These are phyloP conservation scores for Avena atlantica DNA, from an alignment of 176 grass and related monocot genomes.

Conservation along the genomic window DNA sequence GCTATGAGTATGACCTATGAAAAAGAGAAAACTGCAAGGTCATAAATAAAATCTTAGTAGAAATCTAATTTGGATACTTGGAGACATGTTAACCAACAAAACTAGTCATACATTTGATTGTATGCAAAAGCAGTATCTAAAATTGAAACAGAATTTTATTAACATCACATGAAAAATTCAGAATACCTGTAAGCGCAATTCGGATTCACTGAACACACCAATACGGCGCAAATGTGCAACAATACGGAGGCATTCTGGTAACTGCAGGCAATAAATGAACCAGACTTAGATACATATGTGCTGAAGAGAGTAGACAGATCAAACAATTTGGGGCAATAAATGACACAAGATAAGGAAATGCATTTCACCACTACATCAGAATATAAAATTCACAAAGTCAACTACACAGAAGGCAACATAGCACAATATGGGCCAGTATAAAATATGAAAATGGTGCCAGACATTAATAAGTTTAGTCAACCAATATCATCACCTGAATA, in stretches of 20 bases:
- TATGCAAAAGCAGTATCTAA: slow-evolving; percentile 5
- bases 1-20: slow-evolving; percentile 1
- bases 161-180: slow-evolving; percentile 9
- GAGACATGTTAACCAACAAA: slow-evolving; percentile 14
- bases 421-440: not conserved
- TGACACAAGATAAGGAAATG: slow-evolving; percentile 15
- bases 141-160: slow-evolving; percentile 5
- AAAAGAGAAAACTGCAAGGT: slow-evolving; percentile 26
- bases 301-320: not conserved
- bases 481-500: slow-evolving; percentile 70
- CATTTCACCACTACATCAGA: not conserved
- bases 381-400: not conserved
- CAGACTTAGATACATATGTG: slow-evolving; percentile 11
- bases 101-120: not conserved
- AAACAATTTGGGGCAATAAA: not conserved
- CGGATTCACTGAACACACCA: slow-evolving; percentile 89
- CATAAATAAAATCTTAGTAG: not conserved
- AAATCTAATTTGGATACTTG: not conserved
- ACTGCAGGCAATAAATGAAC: slow-evolving; percentile 64
- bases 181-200: slow-evolving; percentile 89
- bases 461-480: not conserved
- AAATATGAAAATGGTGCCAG: slow-evolving; percentile 6
- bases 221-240: slow-evolving; percentile 88
- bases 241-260: slow-evolving; percentile 84
- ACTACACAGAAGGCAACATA: not conserved